Conservation (phyloP, 805 yeast species). For the Danielia reshetovae region DNA sequence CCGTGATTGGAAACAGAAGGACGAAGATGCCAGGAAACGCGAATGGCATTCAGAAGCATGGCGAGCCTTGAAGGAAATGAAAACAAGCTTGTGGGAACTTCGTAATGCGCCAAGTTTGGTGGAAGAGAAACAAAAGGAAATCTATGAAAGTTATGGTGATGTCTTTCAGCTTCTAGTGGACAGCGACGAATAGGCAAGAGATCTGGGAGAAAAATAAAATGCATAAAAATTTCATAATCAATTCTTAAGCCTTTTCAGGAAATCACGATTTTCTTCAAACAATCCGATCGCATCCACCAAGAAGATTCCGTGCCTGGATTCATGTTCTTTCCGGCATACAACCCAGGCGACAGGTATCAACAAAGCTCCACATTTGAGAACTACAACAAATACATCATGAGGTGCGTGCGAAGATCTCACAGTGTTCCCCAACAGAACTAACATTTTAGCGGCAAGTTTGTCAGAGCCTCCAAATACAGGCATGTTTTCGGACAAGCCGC, state of each 20-base stretch:
- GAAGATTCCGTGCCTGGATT: no score
- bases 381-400: constrained; percentile 2
- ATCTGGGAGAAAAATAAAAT: no score
- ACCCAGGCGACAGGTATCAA: neutral
- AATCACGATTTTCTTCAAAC: no score
- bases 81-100: constrained; percentile 3
- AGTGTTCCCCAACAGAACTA: constrained; percentile 6
- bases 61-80: neutral
- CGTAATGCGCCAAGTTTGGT: constrained; percentile 2
- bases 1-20: neutral
- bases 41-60: neutral
- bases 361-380: neutral
- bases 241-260: no score
- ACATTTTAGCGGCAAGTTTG: constrained; percentile 68
- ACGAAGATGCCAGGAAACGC: neutral
- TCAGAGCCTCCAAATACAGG: constrained; percentile 94
- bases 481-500: constrained; percentile 91
- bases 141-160: constrained; percentile 1
- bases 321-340: no score
- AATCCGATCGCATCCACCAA: neutral
- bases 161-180: neutral
- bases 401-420: constrained; percentile 3
- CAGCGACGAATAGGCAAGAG: neutral
- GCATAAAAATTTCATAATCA: no score
- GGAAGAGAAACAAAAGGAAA: constrained; percentile 2